Percentiles rank a stretch among this genome's conserved stretches.
These are phyloP conservation scores for Punica granatum DNA, from an alignment of 345 rosid genomes.

Conservation along the genomic window DNA sequence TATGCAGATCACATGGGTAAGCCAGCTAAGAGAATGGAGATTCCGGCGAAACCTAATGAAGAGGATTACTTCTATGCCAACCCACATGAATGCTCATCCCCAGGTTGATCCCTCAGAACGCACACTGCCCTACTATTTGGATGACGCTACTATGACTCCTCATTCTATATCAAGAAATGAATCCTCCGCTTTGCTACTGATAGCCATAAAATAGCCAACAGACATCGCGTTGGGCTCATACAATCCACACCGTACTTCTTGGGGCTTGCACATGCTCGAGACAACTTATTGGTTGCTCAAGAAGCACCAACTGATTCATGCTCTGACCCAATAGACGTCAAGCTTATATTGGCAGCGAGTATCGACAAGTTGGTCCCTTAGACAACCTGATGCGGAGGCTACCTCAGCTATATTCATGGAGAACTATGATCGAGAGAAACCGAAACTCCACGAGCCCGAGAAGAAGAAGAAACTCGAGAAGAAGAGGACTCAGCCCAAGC, in stretches of 20 bases:
- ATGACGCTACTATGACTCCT: too few relatives aligned
- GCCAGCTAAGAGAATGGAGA: slow-evolving; percentile 8
- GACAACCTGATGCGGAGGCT: too few relatives aligned
- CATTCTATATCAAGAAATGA: too few relatives aligned
- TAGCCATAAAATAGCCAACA: too few relatives aligned
- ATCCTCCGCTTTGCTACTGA: background rate
- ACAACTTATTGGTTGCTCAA: background rate
- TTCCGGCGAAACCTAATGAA: slow-evolving; percentile 71
- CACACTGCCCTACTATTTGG: background rate
- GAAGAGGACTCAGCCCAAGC: too few relatives aligned
- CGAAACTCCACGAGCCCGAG: too few relatives aligned
- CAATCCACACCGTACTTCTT: background rate
- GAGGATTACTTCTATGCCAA: slow-evolving; percentile 86
- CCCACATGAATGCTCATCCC: slow-evolving; percentile 61
- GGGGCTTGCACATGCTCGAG: background rate
- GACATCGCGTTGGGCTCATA: too few relatives aligned
- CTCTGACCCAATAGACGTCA: background rate
- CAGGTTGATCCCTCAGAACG: background rate
- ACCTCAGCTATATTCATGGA: too few relatives aligned
- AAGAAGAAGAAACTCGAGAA: too few relatives aligned
- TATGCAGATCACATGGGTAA: background rate
- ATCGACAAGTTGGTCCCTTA: background rate
- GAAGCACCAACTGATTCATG: background rate
- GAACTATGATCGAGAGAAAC: too few relatives aligned
- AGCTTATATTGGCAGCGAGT: background rate